phyloP scores from a whole-genome alignment of 2,329 filamentous ascomycete species.

The Biscogniauxia sp. region DNA sequence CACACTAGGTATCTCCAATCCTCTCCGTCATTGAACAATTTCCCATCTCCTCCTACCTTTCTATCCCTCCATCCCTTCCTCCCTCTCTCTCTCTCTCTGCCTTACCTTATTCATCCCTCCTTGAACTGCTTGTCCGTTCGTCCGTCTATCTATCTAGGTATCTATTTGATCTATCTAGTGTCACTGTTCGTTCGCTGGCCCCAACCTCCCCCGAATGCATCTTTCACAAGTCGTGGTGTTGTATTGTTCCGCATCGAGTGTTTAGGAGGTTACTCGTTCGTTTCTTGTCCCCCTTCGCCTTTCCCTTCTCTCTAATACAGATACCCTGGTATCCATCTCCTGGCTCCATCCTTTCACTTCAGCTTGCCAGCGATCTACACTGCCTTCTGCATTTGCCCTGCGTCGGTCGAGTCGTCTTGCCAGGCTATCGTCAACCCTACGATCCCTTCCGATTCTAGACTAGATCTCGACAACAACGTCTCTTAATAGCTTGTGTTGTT shows the following conservation, averaged over 20 bases:
- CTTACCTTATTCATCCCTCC: slow-evolving; percentile 12
- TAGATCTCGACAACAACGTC: neutral
- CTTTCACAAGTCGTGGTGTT: neutral
- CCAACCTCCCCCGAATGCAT: neutral
- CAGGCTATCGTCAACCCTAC: neutral
- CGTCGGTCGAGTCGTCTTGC: neutral
- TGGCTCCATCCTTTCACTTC: neutral
- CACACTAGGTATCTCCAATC: slow-evolving; percentile 3
- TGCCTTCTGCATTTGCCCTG: neutral
- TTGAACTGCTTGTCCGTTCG: slow-evolving; percentile 11
- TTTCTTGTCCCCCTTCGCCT: neutral
- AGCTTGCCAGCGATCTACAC: neutral
- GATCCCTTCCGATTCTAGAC: neutral
- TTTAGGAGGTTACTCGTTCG: neutral
- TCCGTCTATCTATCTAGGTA: too few relatives aligned
- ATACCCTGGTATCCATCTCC: neutral
- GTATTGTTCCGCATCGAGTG: neutral
- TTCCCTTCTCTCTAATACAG: neutral
- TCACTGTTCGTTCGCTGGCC: neutral
- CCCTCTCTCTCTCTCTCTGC: slow-evolving; percentile 7
- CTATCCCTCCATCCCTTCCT: too few relatives aligned
- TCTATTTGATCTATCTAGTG: slow-evolving; percentile 1
- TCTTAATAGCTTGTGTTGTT: neutral
- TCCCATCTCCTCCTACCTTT: slow-evolving; percentile 5
- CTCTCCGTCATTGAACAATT: slow-evolving; percentile 19